Base-by-base conservation (phyloP, 805 yeast species). In the Saccharomycopsis oosterbeekiorum region DNA sequence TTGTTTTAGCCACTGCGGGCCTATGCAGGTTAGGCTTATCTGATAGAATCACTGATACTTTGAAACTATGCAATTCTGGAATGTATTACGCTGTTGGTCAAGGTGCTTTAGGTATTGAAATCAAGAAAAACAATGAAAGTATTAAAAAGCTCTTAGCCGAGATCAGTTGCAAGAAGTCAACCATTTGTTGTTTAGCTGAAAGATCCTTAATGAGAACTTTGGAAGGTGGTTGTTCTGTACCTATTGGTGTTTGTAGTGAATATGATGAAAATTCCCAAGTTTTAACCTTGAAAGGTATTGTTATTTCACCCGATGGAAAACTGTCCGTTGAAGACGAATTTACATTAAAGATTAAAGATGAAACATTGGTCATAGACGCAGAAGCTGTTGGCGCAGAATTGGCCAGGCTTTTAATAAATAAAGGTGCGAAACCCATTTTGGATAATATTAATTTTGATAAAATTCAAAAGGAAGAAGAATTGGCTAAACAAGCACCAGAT, bases 41-140 rank as follows among this genome's bases (percentile, higher is more conserved):
- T n/a, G 72, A 83, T 66, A 78, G 97, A 71, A 90, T 94, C 70
- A 84, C 97, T 5, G 78, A 81, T 65, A 80, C 78, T 65, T 41
- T 64, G 4, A 62, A 62, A 21, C 78, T 94, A 65, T 83, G 85
- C 60, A 79, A 84, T 4, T 87, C 89, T 40, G 88, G 86, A 60
- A 89, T 93, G 96, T 87, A 84, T 70, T 89, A 93, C 71, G 97
- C 99, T 0, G 97, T 94, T 55, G 99, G 99, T n/a, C 99, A 94
- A 76, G 99, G 99, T 65, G 98, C 98, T 0, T 74, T 94, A 55
- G 99, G 98, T 19, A 76, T 94, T 34, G 99, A 94, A 75, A 89
- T 93, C 66, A 81, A 96, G 68, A 80, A 80, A 62, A 81, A 79
- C 62, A 97, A 94, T 72, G 69, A 72, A 5, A 75, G 76, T 57